Evolutionary conservation across 2,329 filamentous ascomycete species (phyloP).

Genomic region (Phoma sp.): DNA sequence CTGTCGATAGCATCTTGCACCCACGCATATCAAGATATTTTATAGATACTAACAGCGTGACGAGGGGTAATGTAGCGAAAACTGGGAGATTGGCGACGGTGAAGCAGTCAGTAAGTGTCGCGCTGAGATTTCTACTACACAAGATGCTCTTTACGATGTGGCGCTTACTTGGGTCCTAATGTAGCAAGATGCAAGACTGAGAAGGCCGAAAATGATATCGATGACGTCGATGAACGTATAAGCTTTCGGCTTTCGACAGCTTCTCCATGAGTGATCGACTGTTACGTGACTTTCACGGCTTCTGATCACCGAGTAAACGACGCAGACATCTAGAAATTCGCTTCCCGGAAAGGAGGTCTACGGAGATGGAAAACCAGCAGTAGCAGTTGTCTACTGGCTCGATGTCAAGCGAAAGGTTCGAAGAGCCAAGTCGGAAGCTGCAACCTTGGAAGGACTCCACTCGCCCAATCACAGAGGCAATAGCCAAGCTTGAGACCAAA

Average conservation of each 20-base stretch:
- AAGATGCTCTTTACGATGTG: neutral
- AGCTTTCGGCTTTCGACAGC: neutral
- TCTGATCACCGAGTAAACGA: neutral
- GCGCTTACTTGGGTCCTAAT: neutral
- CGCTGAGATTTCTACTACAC: neutral
- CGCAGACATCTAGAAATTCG: neutral
- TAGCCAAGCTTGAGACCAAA: neutral
- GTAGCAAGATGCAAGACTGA: neutral
- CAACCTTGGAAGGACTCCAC: neutral
- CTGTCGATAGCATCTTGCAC: too few relatives aligned
- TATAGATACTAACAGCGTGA: neutral
- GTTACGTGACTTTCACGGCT: neutral
- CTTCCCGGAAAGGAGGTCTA: neutral
- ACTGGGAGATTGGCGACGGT: neutral
- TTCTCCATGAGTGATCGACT: neutral
- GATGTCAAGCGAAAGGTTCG: neutral
- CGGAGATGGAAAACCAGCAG: neutral
- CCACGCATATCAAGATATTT: constrained; percentile 21
- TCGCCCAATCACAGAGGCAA: too few relatives aligned
- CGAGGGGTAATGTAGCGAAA: neutral
- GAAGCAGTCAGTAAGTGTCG: neutral
- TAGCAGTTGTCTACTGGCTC: neutral
- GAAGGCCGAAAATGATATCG: too few relatives aligned
- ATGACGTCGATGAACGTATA: neutral
- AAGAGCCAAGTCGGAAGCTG: neutral